These are phyloP conservation scores for Fusarium sp. DNA, from an alignment of 2,329 filamentous ascomycete species.

Conservation along the genomic window DNA sequence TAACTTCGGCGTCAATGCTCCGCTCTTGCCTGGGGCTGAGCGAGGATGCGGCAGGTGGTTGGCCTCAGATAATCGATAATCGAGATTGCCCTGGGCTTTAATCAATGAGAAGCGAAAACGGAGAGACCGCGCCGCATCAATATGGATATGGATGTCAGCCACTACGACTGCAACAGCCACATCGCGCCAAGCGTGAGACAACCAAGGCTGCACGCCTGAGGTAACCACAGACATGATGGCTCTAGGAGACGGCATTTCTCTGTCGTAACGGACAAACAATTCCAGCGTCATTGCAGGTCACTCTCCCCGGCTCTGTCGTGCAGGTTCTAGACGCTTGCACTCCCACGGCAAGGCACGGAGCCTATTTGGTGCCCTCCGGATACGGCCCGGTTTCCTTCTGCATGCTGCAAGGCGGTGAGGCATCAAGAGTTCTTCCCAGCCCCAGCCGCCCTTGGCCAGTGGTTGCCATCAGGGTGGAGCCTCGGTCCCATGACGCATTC, in stretches of 20 bases:
- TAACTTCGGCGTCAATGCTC: not conserved
- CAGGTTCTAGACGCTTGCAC: constrained; percentile 20
- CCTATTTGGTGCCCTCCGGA: constrained; percentile 28
- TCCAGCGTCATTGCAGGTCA: constrained; percentile 4
- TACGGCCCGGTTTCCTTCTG: constrained; percentile 18
- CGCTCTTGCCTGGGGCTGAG: not conserved
- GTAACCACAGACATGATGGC: not conserved
- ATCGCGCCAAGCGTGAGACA: not conserved
- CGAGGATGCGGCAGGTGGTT: not conserved
- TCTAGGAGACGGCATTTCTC: not conserved
- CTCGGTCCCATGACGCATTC: constrained; percentile 54
- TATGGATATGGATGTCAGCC: not conserved
- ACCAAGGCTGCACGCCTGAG: not conserved
- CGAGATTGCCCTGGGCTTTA: not conserved
- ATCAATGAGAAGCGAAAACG: not conserved
- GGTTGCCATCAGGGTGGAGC: constrained; percentile 42
- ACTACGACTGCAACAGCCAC: not conserved
- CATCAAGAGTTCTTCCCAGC: constrained; percentile 38
- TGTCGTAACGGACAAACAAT: constrained; percentile 4
- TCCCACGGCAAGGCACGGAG: constrained; percentile 17
- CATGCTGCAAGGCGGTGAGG: constrained; percentile 41
- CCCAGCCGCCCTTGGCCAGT: constrained; percentile 23
- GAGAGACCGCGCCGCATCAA: not conserved
- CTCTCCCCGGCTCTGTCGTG: not conserved
- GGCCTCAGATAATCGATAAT: not conserved